Evolutionary conservation across 352 stramenopile species (phyloP).

Genomic region (Phytophthora syringae): DNA sequence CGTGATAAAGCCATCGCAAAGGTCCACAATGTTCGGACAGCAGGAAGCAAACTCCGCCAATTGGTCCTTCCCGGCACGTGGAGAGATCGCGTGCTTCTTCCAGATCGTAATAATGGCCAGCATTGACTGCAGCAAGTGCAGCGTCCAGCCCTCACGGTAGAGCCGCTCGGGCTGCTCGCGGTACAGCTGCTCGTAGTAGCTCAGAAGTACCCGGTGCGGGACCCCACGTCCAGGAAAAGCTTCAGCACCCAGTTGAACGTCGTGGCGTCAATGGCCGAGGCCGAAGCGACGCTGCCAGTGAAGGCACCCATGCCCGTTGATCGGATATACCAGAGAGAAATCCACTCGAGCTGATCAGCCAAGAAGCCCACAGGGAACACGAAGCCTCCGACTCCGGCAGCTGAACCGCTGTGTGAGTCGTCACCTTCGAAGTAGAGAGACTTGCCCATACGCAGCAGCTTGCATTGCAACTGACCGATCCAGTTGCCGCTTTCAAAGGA

Average conservation of each 20-base stretch:
- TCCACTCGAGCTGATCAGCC: slow-evolving; percentile 73
- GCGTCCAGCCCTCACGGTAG: slow-evolving; percentile 79
- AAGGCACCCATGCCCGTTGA: slow-evolving; percentile 60
- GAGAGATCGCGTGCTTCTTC: slow-evolving; percentile 83
- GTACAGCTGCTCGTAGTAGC: slow-evolving; percentile 86
- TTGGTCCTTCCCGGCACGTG: slow-evolving; percentile 68
- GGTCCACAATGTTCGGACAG: slow-evolving; percentile 78
- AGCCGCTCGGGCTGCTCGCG: slow-evolving; percentile 70
- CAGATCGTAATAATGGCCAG: slow-evolving; percentile 79
- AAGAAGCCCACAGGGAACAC: slow-evolving; percentile 84
- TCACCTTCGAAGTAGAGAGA: slow-evolving; percentile 69
- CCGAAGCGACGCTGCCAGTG: slow-evolving; percentile 42
- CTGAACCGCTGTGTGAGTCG: slow-evolving; percentile 52
- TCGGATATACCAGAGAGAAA: slow-evolving; percentile 81
- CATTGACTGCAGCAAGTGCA: slow-evolving; percentile 83
- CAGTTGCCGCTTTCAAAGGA: slow-evolving; percentile 83
- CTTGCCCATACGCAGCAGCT: slow-evolving; percentile 77
- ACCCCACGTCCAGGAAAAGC: slow-evolving; percentile 86
- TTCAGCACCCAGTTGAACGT: slow-evolving; percentile 87
- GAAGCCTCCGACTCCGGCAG: slow-evolving; percentile 46
- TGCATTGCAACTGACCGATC: slow-evolving; percentile 84
- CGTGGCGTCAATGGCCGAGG: slow-evolving; percentile 63
- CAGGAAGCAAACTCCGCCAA: slow-evolving; percentile 78
- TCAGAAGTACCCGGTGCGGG: slow-evolving; percentile 72
- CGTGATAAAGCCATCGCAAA: slow-evolving; percentile 83